A percentile compares a stretch with the other conserved stretches of the same genome.
Evolutionary conservation across 306 rosid species (phyloP).

Genomic region (Calophaca sinica): DNA sequence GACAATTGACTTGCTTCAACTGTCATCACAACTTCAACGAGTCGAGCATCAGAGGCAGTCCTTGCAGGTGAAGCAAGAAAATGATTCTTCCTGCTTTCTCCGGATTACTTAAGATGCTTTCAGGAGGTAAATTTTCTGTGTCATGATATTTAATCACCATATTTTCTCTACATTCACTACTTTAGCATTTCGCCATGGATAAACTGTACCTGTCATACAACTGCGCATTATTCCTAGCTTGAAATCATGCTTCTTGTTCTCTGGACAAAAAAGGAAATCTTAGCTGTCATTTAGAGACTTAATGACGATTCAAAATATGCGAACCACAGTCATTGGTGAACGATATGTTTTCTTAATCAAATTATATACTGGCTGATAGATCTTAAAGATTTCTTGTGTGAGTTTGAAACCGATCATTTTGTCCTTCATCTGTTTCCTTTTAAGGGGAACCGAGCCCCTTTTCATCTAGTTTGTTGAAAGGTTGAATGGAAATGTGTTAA

Average conservation of each 20-base stretch:
- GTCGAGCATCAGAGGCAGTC: constrained; percentile 73
- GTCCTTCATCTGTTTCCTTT: neutral
- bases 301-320: neutral
- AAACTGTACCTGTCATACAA: neutral
- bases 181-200: neutral
- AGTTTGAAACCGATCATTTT: neutral
- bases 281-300: neutral
- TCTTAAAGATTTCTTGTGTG: neutral
- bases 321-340: no score
- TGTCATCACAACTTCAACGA: constrained; percentile 82
- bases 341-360: neutral
- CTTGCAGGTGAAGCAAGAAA: constrained; percentile 68
- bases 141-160: constrained; percentile 4
- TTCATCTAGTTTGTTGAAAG: no score
- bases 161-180: constrained; percentile 8
- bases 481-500: no score
- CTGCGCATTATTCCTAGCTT: neutral
- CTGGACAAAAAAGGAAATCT: neutral
- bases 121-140: constrained; percentile 44
- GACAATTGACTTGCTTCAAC: constrained; percentile 78
- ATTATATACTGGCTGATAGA: neutral
- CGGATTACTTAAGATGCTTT: constrained; percentile 58
- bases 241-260: constrained; percentile 27
- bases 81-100: constrained; percentile 65
- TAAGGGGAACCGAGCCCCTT: no score